Percentiles rank a stretch among this genome's conserved stretches.
These are phyloP conservation scores for Paraglomus occultum DNA, from an alignment of 192 early-diverging fungal genomes.

Conservation along the genomic window DNA sequence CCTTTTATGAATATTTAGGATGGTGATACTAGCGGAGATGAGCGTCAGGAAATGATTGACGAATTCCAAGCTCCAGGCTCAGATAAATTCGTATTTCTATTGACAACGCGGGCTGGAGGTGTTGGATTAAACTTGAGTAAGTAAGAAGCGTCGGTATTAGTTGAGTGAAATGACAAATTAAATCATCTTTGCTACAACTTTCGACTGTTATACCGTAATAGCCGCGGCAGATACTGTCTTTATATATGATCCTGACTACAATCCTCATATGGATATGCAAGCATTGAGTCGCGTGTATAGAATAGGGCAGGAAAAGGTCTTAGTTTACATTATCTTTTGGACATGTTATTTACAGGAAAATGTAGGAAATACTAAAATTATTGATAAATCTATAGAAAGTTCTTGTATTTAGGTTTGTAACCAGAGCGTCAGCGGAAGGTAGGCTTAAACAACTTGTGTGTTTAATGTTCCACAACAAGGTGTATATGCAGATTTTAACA, in stretches of 20 bases:
- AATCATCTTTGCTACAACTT: slow-evolving; percentile 38
- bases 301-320: slow-evolving; percentile 69
- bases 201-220: not conserved
- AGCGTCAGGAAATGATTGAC: slow-evolving; percentile 59
- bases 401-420: slow-evolving; percentile 61
- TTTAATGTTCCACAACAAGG: too few relatives aligned
- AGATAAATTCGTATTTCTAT: slow-evolving; percentile 61
- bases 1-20: slow-evolving; percentile 37
- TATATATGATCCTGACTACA: slow-evolving; percentile 74
- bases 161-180: slow-evolving; percentile 77
- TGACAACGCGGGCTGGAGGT: slow-evolving; percentile 76
- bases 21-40: slow-evolving; percentile 50
- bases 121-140: slow-evolving; percentile 66
- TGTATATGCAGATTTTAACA: not conserved
- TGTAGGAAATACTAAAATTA: not conserved
- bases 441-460: too few relatives aligned
- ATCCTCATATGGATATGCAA: slow-evolving; percentile 71
- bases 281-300: slow-evolving; percentile 72
- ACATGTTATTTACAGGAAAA: too few relatives aligned
- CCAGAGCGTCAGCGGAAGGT: slow-evolving; percentile 60
- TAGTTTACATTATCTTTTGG: slow-evolving; percentile 20
- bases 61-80: slow-evolving; percentile 63
- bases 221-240: slow-evolving; percentile 74
- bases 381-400: slow-evolving; percentile 8
- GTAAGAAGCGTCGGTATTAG: slow-evolving; percentile 36